phyloP scores from a whole-genome alignment of 805 yeast genomes.

The Saccharomycopsis malanga region DNA sequence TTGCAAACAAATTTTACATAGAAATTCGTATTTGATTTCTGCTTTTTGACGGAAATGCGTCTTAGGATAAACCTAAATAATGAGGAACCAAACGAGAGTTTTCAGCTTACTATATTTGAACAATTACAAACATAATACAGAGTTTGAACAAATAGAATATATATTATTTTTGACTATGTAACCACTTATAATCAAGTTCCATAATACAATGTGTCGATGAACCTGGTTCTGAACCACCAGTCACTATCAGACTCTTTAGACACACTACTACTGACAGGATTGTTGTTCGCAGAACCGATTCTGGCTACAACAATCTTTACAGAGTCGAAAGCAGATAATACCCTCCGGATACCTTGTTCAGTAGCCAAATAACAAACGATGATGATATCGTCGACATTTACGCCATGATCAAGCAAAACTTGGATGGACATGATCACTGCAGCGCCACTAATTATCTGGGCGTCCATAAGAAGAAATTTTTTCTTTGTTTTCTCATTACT shows the following conservation, averaged over 20 bases:
- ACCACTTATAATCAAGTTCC: too few relatives aligned
- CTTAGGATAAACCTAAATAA: too few relatives aligned
- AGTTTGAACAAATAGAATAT: too few relatives aligned
- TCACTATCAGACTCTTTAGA: constrained; percentile 41
- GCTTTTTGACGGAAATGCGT: too few relatives aligned
- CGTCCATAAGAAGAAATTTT: constrained; percentile 68
- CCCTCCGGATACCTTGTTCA: constrained; percentile 67
- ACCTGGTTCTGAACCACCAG: constrained; percentile 59
- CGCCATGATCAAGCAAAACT: constrained; percentile 76
- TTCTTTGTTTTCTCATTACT: constrained; percentile 25
- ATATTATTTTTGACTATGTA: too few relatives aligned
- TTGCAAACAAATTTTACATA: too few relatives aligned
- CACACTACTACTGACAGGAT: constrained; percentile 21
- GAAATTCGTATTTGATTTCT: too few relatives aligned
- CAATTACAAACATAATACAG: too few relatives aligned
- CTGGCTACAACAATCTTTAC: constrained; percentile 66
- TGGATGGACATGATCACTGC: constrained; percentile 93
- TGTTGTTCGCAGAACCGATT: constrained; percentile 36
- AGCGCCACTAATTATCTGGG: constrained; percentile 87
- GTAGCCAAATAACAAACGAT: constrained; percentile 70
- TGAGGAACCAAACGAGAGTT: too few relatives aligned
- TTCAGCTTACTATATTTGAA: too few relatives aligned
- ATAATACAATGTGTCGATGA: constrained; percentile 69
- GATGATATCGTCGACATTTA: constrained; percentile 51
- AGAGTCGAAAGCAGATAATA: constrained; percentile 64